Base-by-base conservation (phyloP, 1,284 basidiomycete species). In the Takashimella koratensis region DNA sequence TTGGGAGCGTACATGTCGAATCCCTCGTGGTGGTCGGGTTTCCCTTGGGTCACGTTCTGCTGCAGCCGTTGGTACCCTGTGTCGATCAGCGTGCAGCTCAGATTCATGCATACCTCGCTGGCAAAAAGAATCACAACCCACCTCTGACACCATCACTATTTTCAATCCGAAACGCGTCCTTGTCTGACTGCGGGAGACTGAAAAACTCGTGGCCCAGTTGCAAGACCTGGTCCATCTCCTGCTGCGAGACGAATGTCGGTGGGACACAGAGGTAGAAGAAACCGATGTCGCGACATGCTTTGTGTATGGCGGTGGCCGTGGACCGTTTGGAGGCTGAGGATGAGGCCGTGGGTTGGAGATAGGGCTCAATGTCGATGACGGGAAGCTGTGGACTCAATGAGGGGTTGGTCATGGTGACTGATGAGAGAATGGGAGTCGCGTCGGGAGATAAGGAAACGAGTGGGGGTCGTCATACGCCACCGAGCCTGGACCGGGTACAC, bases 1-100 rank as follows among this genome's bases (percentile, higher is more conserved):
- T 54, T 61, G 0, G 88, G 86, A 16, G 80, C 83, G 68, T 90
- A 91, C 46, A 90, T 82, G 65, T 93, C 89, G 27, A 92, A 74
- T 1, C 82, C 88, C 76, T 93, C 90, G 59, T 93, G 90, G 56
- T 86, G 87, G 68, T 92, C 90, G 6, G 85, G 83, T 70, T 86
- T 87, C 11, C 88, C 87, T 58, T 84, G 84, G 0, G 91, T 94
- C 3, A 92, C 81, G 62, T 93, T 92, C 77, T 92, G 86, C 56
- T 84, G 83, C 39, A 91, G 58, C 26, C 62, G 58, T 58, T 76
- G 76, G 50, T 71, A 76, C 8, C 76, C 76, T 63, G 30, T 20
- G 43, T 23, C 16, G 8, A 36, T 36, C 30, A 36, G 30, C 16
- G 30, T 36, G 6, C 24, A 4, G 4, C 5, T 26, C 40, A n/a